Evolutionary conservation across 192 early-diverging fungal genomes (phyloP), one percentile per base, ranked within the genome.

Genomic region (Backusella mclennaniae): DNA sequence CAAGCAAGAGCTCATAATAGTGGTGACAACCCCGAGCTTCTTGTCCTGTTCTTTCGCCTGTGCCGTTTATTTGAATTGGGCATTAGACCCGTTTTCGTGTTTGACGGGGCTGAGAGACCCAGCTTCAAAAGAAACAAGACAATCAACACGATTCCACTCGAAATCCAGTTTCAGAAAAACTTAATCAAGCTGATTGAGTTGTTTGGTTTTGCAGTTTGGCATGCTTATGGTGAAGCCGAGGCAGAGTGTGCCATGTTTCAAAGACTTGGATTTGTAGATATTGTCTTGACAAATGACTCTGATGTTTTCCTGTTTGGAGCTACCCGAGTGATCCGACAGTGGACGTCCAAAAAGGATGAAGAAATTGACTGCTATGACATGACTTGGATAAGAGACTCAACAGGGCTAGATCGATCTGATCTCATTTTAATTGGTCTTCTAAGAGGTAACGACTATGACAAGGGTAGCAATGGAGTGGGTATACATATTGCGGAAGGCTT

Each of bases 281-380:
- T 80, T 4, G 71, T 85, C 7, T 66, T 85, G 21, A 84, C 84
- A 19, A 73, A 69, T 9, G 78, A 85, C 44, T 80, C 71, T 6
- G 84, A 85, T 23, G 71, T 74, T 0, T 81, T 85, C 31, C 36
- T 85, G 0, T 85, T 84, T 77, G 84, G 84, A 33, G 84, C 77
- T 1, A 9, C 31, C 17, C 72, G 74, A 14, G 67, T 84, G 14
- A 67, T 78, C 8, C 41, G 73, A 3, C 74, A 78, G 4, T 82
- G 80, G 80, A 72, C 52, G 7, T 21, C 38, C 1, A 39, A 71
- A 8, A 69, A 72, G 21, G 38, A 70, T n/a, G 29, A 44, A 0
- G 33, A 15, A 6, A 6, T 77, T 15, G 29, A 35, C 5, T 76
- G 66, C 7, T 74, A 67, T 35, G 75, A 77, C 21, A 71, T 71